These are phyloP conservation scores for Ustilago esculenta DNA, from an alignment of 1,284 basidiomycete genomes.

Conservation along the genomic window DNA sequence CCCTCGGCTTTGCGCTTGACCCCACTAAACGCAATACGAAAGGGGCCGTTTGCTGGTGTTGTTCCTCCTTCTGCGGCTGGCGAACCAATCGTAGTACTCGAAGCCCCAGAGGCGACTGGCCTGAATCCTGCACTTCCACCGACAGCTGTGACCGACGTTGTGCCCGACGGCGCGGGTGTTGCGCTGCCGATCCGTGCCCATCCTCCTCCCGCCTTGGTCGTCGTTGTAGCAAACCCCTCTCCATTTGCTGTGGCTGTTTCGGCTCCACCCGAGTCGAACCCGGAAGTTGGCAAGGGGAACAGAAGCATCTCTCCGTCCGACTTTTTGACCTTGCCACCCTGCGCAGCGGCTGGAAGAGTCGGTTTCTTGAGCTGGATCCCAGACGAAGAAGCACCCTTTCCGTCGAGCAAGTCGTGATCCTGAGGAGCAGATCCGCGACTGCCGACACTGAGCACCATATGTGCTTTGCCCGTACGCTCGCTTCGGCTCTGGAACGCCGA, in stretches of 20 bases:
- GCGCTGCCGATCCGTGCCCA: conserved; percentile 43
- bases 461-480: conserved; percentile 63
- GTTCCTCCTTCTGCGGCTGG: not conserved
- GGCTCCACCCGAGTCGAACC: conserved; percentile 2
- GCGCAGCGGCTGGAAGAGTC: not conserved
- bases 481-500: conserved; percentile 59
- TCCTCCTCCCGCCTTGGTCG: conserved; percentile 25
- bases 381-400: conserved; percentile 1
- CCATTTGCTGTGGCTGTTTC: conserved; percentile 6
- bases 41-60: conserved; percentile 1
- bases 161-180: conserved; percentile 16
- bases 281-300: not conserved
- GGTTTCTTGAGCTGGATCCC: conserved; percentile 32
- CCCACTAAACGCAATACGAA: conserved; percentile 22
- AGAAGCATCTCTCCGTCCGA: conserved; percentile 11
- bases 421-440: conserved; percentile 58
- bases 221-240: conserved; percentile 5
- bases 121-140: conserved; percentile 9
- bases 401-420: conserved; percentile 56
- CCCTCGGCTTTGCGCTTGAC: conserved; percentile 31
- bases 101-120: conserved; percentile 4
- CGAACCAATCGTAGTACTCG: conserved; percentile 1
- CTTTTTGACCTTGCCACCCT: conserved; percentile 5
- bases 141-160: not conserved
- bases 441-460: conserved; percentile 66